Evolutionary conservation across 2,329 filamentous ascomycete species (phyloP), one percentile per base, ranked within the genome.

Genomic region (Talaromyces sp.): DNA sequence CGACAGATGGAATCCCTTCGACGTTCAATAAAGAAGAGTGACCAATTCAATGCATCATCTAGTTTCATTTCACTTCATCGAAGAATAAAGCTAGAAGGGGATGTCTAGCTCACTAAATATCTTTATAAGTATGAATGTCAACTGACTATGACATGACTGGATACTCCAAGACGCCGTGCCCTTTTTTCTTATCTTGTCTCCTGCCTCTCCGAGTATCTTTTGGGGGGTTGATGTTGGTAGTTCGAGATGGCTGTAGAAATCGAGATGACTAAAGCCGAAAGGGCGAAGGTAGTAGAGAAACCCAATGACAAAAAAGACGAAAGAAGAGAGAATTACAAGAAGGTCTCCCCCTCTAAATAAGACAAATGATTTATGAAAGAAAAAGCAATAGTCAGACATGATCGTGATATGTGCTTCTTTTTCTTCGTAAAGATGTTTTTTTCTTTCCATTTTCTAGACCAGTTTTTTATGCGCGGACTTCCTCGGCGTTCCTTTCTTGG

Each of bases 401-500:
- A 63, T 67, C 64, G 62, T 59, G 45, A 53, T 59, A 56, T 59
- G 41, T 55, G 40, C 39, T 54, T 56, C 25, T 10, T 45, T 40
- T 51, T 45, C 39, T 39, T 46, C 46, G 31, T 53, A 51, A 15
- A 7, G 28, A 33, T 13, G n/a, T n/a, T n/a, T n/a, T n/a, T n/a
- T n/a, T 48, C 33, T 9, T 28, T 22, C 25, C 25, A n/a, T 64
- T 62, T 54, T 68, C 65, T 45, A n/a, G 17, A 15, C 25, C 9
- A 33, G 31, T 37, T 51, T 61, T 37, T 51, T 61, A 75, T 59
- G 72, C 73, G 63, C 73, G 73, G 58, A 64, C 62, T 64, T 76
- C 73, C 65, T 75, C 73, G 37, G 66, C 59, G 58, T 63, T 63
- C 28, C 72, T 69, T 53, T 74, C 72, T 66, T 75, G 73, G 60